Evolutionary conservation across 1,284 basidiomycete genomes (phyloP).

Genomic region (Naganishia cerealis): DNA sequence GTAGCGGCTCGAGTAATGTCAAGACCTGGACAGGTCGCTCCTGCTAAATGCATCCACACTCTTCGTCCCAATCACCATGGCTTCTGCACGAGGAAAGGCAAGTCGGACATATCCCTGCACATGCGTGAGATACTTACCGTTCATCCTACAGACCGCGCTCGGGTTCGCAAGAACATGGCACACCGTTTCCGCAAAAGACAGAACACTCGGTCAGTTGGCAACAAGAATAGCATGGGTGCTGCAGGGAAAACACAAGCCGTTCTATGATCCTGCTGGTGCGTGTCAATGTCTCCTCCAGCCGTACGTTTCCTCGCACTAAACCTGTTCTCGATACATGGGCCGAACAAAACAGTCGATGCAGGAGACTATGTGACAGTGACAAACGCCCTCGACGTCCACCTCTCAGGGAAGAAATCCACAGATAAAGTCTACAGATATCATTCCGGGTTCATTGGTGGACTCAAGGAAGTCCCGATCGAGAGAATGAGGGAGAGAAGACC

Average conservation of each 20-base stretch:
- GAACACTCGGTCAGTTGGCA: conserved; percentile 87
- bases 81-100: conserved; percentile 42
- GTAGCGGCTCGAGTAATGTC: too few relatives aligned
- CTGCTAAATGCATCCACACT: background rate
- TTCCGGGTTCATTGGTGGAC: conserved; percentile 87
- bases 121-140: background rate
- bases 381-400: conserved; percentile 77
- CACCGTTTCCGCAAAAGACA: conserved; percentile 84
- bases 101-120: conserved; percentile 2
- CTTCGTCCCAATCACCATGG: conserved; percentile 35
- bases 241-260: conserved; percentile 99
- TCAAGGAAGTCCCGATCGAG: conserved; percentile 84
- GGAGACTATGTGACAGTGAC: conserved; percentile 98
- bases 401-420: conserved; percentile 85
- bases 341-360: conserved; percentile 69
- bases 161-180: conserved; percentile 95
- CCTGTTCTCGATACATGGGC: background rate
- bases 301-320: background rate
- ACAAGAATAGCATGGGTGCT: conserved; percentile 89
- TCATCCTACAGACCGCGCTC: conserved; percentile 71
- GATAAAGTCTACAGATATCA: conserved; percentile 88
- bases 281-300: background rate
- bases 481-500: conserved; percentile 80
- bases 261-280: conserved; percentile 82
- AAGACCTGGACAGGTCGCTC: too few relatives aligned